Evolutionary conservation across 225 moss, liverwort and hornwort species (phyloP).

Genomic region (Marchantia paleacea): DNA sequence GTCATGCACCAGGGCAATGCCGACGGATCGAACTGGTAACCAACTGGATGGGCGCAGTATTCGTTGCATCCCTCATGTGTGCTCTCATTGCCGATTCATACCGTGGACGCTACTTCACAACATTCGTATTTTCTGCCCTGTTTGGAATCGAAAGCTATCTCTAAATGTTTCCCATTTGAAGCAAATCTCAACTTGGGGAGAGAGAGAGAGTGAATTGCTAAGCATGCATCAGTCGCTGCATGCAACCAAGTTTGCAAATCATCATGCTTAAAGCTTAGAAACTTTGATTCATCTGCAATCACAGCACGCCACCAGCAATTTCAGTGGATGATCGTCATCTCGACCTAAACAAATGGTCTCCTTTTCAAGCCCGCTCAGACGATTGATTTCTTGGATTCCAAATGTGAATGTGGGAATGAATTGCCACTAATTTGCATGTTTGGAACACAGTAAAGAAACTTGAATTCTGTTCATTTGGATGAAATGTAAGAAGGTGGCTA

Average conservation of each 20-base stretch:
- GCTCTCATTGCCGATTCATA: conserved; percentile 76
- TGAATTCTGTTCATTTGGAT: background rate
- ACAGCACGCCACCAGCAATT: too few species aligned
- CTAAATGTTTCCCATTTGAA: background rate
- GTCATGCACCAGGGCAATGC: conserved; percentile 80
- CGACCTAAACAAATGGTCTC: background rate
- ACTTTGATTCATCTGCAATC: too few species aligned
- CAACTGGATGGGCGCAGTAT: conserved; percentile 78
- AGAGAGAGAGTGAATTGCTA: background rate
- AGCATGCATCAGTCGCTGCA: background rate
- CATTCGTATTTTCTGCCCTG: conserved; percentile 50
- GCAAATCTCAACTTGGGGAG: too few species aligned
- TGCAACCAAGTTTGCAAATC: background rate
- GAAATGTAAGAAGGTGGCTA: too few species aligned
- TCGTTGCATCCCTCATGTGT: conserved; percentile 69
- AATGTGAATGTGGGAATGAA: background rate
- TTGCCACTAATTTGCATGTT: too few species aligned
- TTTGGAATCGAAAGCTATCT: conserved; percentile 51
- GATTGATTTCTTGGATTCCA: too few species aligned
- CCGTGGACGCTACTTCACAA: conserved; percentile 77
- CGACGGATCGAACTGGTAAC: conserved; percentile 68
- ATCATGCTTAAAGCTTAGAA: background rate
- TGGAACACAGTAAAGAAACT: too few species aligned
- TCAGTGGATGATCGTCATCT: too few species aligned
- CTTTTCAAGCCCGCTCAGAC: background rate